phyloP scores from a whole-genome alignment of 129 eudicot genomes.

The Oenanthe sinensis region DNA sequence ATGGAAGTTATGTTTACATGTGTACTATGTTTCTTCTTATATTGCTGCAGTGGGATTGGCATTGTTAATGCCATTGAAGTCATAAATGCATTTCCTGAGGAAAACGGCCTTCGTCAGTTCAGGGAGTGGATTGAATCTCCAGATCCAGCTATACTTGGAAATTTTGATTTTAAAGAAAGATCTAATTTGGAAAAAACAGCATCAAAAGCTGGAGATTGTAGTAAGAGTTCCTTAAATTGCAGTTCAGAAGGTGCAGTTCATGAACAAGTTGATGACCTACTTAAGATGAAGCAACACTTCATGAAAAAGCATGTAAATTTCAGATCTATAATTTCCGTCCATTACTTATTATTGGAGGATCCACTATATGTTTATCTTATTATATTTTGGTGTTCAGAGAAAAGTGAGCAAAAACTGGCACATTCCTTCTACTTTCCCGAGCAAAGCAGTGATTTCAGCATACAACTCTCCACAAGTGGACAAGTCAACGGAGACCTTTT shows the following conservation, averaged over 20 bases:
- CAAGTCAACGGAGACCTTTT: conserved; percentile 79
- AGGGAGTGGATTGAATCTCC: conserved; percentile 99
- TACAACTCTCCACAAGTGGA: conserved; percentile 87
- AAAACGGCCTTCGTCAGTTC: conserved; percentile 73
- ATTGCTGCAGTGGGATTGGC: conserved; percentile 70
- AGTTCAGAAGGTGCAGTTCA: conserved; percentile 22
- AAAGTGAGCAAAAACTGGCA: conserved; percentile 99
- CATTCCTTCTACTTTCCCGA: conserved; percentile 79
- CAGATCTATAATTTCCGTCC: not conserved
- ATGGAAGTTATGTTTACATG: not conserved
- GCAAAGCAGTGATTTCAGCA: conserved; percentile 77
- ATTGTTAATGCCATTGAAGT: conserved; percentile 98
- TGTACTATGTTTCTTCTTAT: not conserved
- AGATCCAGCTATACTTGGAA: conserved; percentile 78
- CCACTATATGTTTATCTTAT: conserved; percentile 8
- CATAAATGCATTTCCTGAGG: conserved; percentile 87
- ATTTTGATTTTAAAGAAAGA: conserved; percentile 30
- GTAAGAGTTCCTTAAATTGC: conserved; percentile 16
- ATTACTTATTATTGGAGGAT: not conserved
- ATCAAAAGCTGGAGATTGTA: conserved; percentile 20
- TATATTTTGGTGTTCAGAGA: conserved; percentile 44
- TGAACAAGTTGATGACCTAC: conserved; percentile 20
- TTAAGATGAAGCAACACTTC: conserved; percentile 44
- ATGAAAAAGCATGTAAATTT: conserved; percentile 83
- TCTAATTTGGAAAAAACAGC: conserved; percentile 38